These are phyloP conservation scores for Hypoxylon sp. DNA, from an alignment of 2,329 filamentous ascomycete genomes.

Conservation along the genomic window DNA sequence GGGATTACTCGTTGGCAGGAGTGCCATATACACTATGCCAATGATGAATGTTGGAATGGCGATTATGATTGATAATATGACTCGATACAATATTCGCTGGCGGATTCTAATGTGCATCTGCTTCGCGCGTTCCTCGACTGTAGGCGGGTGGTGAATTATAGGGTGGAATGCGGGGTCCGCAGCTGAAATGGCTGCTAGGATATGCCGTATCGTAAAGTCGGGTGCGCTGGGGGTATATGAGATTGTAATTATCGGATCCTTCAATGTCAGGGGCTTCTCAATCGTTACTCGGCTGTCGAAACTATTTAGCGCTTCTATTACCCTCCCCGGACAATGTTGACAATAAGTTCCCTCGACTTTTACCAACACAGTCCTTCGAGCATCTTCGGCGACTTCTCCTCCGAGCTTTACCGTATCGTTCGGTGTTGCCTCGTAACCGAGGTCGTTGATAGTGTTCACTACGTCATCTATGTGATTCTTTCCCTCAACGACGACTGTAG, in stretches of 20 bases:
- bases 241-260: conserved; percentile 9
- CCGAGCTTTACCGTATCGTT: conserved; percentile 5
- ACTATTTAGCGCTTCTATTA: conserved; percentile 12
- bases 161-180: conserved; percentile 7
- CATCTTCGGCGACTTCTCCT: not conserved
- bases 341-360: conserved; percentile 16
- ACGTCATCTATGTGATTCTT: conserved; percentile 4
- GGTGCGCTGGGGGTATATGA: conserved; percentile 10
- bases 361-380: conserved; percentile 6
- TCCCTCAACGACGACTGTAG: conserved; percentile 9
- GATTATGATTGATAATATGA: conserved; percentile 7
- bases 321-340: conserved; percentile 10
- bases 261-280: not conserved
- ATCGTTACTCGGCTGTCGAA: conserved; percentile 5
- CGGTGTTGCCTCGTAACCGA: conserved; percentile 8
- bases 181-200: conserved; percentile 10
- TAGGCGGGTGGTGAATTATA: conserved; percentile 10
- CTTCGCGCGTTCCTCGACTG: conserved; percentile 21
- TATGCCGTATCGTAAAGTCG: conserved; percentile 17
- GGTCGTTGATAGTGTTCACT: conserved; percentile 6
- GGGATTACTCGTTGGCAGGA: not conserved
- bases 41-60: conserved; percentile 19
- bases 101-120: conserved; percentile 20
- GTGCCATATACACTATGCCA: conserved; percentile 24
- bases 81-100: conserved; percentile 17